phyloP scores from a whole-genome alignment of 2,329 filamentous ascomycete genomes.

The Alternaria arborescens region DNA sequence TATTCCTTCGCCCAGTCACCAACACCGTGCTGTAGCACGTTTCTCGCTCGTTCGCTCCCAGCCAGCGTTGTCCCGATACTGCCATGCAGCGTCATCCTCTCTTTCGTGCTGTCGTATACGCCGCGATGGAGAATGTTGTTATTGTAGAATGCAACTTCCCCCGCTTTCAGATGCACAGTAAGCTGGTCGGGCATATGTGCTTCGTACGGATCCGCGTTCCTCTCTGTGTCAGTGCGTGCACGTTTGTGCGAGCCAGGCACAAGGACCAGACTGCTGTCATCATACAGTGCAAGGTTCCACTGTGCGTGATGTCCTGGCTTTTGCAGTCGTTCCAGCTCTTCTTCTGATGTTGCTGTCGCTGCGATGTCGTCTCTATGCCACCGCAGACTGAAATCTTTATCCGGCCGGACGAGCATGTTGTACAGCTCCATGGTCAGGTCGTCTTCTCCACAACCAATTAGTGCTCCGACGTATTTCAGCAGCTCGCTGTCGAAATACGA shows the following conservation, averaged over 20 bases:
- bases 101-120: constrained; percentile 66
- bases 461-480: constrained; percentile 68
- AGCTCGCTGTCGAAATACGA: constrained; percentile 77
- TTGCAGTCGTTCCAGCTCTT: constrained; percentile 70
- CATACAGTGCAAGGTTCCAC: constrained; percentile 84
- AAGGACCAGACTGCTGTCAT: constrained; percentile 75
- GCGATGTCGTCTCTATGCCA: constrained; percentile 90
- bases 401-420: constrained; percentile 82
- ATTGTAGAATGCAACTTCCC: constrained; percentile 87
- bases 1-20: constrained; percentile 70
- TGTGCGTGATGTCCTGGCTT: constrained; percentile 77
- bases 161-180: constrained; percentile 71
- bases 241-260: constrained; percentile 79
- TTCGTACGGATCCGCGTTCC: constrained; percentile 72
- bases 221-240: constrained; percentile 74
- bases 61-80: constrained; percentile 70
- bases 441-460: constrained; percentile 64
- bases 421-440: constrained; percentile 86
- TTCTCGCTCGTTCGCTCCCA: constrained; percentile 67
- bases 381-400: constrained; percentile 73
- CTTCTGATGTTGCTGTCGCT: constrained; percentile 68
- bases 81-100: constrained; percentile 76
- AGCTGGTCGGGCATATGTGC: constrained; percentile 68
- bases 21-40: constrained; percentile 78
- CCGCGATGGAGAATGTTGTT: constrained; percentile 86